phyloP scores from a whole-genome alignment of 2,329 filamentous ascomycete genomes.

The Ophiostoma perfectum region DNA sequence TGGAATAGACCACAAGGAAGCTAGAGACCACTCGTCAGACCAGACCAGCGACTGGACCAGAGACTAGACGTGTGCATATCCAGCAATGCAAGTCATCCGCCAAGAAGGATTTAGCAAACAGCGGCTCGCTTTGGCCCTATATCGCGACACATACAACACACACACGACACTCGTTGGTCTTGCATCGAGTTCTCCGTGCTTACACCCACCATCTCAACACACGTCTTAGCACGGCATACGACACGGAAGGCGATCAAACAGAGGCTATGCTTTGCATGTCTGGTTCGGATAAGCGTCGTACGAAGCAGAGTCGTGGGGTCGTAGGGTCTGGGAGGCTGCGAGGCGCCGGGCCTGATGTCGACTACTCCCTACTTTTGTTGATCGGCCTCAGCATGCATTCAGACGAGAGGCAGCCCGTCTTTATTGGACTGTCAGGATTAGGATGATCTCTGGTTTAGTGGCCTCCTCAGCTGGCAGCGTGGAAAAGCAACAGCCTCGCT shows the following conservation, averaged over 20 bases:
- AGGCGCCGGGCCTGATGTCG: too few species aligned
- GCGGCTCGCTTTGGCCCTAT: constrained; percentile 5
- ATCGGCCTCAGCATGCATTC: too few species aligned
- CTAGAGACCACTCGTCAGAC: too few species aligned
- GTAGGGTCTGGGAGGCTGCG: too few species aligned
- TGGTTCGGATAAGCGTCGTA: neutral
- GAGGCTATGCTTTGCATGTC: neutral
- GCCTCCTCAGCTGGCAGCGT: too few species aligned
- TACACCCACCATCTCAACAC: neutral
- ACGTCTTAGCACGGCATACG: neutral
- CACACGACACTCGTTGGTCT: constrained; percentile 1
- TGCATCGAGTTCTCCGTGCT: neutral
- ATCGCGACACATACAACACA: constrained; percentile 8
- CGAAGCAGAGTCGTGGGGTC: too few species aligned
- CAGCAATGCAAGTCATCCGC: neutral
- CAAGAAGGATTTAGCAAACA: neutral
- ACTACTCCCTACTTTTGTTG: too few species aligned
- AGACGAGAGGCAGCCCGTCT: neutral
- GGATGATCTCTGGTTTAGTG: neutral
- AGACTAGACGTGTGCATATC: neutral
- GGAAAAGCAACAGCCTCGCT: neutral
- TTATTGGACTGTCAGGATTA: neutral
- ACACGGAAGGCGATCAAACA: neutral
- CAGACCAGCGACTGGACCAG: too few species aligned
- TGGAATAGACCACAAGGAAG: too few species aligned